Percentiles rank a stretch among this genome's conserved stretches.
These are phyloP conservation scores for Linum usitatissimum DNA, from an alignment of 345 rosid species.

Conservation along the genomic window DNA sequence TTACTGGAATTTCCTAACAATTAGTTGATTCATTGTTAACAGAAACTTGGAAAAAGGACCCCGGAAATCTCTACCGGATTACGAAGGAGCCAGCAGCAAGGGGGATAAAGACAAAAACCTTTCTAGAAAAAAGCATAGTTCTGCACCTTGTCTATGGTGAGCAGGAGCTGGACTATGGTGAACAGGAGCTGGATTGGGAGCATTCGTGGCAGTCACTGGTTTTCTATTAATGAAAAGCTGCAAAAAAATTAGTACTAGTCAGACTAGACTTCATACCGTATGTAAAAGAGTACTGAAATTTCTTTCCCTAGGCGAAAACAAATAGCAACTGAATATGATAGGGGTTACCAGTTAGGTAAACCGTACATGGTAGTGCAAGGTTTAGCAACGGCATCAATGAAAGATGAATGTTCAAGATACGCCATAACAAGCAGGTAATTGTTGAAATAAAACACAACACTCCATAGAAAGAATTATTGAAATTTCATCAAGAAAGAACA, in stretches of 20 bases:
- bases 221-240: constrained; percentile 25
- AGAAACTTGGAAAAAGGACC: neutral
- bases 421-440: neutral
- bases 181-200: constrained; percentile 28
- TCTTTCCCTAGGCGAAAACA: no score
- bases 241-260: neutral
- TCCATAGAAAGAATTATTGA: neutral
- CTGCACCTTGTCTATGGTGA: constrained; percentile 38
- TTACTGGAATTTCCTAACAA: neutral
- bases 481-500: neutral
- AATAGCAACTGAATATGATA: neutral
- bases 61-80: neutral
- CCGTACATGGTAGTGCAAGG: neutral
- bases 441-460: neutral
- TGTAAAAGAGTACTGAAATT: neutral
- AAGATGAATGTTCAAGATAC: neutral
- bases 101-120: neutral
- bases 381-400: neutral
- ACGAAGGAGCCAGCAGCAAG: neutral
- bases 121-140: neutral
- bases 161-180: constrained; percentile 30
- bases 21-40: neutral
- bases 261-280: neutral
- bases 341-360: no score
- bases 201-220: constrained; percentile 5